A percentile compares a stretch with the other conserved stretches of the same genome.
These are phyloP conservation scores for Aplosporella prunicola DNA, from an alignment of 2,329 filamentous ascomycete species.

Conservation along the genomic window DNA sequence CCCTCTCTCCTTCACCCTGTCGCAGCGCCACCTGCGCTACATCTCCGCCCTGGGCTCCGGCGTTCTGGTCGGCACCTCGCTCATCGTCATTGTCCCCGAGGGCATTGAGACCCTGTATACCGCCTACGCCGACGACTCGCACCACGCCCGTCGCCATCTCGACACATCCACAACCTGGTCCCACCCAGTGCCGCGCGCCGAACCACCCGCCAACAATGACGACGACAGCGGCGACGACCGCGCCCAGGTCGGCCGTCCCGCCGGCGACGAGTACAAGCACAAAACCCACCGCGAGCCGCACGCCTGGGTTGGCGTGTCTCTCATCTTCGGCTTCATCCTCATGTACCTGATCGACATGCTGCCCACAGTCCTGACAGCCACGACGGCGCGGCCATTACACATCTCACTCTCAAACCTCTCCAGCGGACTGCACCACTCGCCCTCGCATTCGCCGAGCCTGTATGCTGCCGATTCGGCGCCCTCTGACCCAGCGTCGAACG, in stretches of 20 bases:
- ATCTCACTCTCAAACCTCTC: conserved; percentile 81
- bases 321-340: conserved; percentile 81
- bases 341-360: conserved; percentile 85
- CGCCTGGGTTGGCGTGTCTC: conserved; percentile 77
- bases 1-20: conserved; percentile 79
- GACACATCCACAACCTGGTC: neutral
- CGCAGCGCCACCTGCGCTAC: conserved; percentile 74
- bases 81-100: conserved; percentile 96
- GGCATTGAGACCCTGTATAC: conserved; percentile 83
- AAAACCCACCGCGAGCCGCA: conserved; percentile 42
- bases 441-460: conserved; percentile 17
- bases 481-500: conserved; percentile 24
- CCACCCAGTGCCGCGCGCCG: conserved; percentile 2
- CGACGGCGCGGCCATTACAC: conserved; percentile 66
- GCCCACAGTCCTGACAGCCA: conserved; percentile 25
- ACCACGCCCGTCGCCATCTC: neutral
- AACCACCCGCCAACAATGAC: conserved; percentile 19
- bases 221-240: conserved; percentile 30
- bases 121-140: conserved; percentile 25
- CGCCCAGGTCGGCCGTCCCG: conserved; percentile 23
- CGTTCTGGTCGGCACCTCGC: conserved; percentile 84
- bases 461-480: conserved; percentile 21
- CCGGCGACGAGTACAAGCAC: conserved; percentile 34
- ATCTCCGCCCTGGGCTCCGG: conserved; percentile 91
- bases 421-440: conserved; percentile 36